Percentiles rank a stretch among this genome's conserved stretches.
Evolutionary conservation across 2,329 filamentous ascomycete species (phyloP).

Genomic region (Coniochaeta hoffmannii): DNA sequence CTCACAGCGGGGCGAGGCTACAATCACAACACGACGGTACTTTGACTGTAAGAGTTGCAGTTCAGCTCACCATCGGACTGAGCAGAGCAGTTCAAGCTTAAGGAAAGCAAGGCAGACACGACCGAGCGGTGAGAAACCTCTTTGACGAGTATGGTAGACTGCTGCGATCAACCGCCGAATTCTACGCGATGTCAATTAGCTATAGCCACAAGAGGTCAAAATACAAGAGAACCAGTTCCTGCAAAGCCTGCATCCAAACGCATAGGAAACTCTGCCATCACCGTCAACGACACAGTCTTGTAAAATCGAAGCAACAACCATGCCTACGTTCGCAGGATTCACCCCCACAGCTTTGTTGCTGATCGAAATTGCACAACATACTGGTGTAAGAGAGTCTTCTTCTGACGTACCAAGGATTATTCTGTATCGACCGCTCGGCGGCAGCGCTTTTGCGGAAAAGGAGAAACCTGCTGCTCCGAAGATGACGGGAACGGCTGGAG

Average conservation of each 20-base stretch:
- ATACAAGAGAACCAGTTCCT: too few relatives aligned
- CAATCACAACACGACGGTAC: not conserved
- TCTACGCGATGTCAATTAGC: too few relatives aligned
- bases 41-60: not conserved
- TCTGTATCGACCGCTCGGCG: not conserved
- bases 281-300: not conserved
- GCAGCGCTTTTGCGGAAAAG: constrained; percentile 4
- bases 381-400: not conserved
- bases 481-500: constrained; percentile 2
- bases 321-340: not conserved
- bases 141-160: not conserved
- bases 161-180: too few relatives aligned
- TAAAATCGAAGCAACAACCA: not conserved
- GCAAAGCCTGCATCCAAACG: too few relatives aligned
- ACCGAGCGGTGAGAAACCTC: too few relatives aligned
- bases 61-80: not conserved
- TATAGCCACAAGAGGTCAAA: too few relatives aligned
- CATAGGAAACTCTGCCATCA: not conserved
- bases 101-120: not conserved
- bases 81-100: not conserved
- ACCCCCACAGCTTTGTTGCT: not conserved
- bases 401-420: constrained; percentile 2
- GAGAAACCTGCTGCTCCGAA: constrained; percentile 4
- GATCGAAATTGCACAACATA: not conserved
- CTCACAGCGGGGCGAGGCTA: not conserved